Percentiles rank a stretch among this genome's conserved stretches.
Conservation (phyloP, 106 monocot species). For the Iris macrosiphon region DNA sequence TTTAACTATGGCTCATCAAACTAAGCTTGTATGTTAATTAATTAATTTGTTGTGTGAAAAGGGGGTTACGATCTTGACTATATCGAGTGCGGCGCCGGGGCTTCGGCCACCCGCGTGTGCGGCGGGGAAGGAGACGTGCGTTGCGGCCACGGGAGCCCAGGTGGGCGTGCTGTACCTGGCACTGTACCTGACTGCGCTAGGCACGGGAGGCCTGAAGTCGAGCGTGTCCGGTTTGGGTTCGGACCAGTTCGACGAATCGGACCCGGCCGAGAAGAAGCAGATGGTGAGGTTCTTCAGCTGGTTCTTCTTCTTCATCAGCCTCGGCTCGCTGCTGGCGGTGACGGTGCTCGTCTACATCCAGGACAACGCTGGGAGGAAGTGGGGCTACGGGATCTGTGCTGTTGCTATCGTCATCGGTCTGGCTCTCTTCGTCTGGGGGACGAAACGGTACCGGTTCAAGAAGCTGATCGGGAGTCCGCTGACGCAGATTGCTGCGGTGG, state of each 20-base stretch:
- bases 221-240: constrained; percentile 48
- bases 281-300: constrained; percentile 54
- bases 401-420: constrained; percentile 26
- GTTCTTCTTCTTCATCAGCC: constrained; percentile 21
- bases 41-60: too few relatives aligned
- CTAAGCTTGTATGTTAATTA: too few relatives aligned
- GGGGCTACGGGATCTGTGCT: constrained; percentile 52
- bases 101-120: constrained; percentile 12
- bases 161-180: constrained; percentile 32
- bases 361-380: constrained; percentile 32
- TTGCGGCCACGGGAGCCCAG: constrained; percentile 16
- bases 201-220: constrained; percentile 15
- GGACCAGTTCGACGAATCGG: constrained; percentile 57
- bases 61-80: constrained; percentile 41
- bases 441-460: constrained; percentile 40
- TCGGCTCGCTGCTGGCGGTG: constrained; percentile 49
- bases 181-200: constrained; percentile 38
- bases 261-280: constrained; percentile 17
- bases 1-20: too few relatives aligned
- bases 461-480: constrained; percentile 52
- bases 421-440: constrained; percentile 29
- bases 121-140: constrained; percentile 6
- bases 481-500: constrained; percentile 39
- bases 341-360: constrained; percentile 48
- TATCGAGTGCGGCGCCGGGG: constrained; percentile 31